A percentile compares a stretch with the other conserved stretches of the same genome.
Evolutionary conservation across 2,329 filamentous ascomycete genomes (phyloP).

Genomic region (Microthyrium microscopicum): DNA sequence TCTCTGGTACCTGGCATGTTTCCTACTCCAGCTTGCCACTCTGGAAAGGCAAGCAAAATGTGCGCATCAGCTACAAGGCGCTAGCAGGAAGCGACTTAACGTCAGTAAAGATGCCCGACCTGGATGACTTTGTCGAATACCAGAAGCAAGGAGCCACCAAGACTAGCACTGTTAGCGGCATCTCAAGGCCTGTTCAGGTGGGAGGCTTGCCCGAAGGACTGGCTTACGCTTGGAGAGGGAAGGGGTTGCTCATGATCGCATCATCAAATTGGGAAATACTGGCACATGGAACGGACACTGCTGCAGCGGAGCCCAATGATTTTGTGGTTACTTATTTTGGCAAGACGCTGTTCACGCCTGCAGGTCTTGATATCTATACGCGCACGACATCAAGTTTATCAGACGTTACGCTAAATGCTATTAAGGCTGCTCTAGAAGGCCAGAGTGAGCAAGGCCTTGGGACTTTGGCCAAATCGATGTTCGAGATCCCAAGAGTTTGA

Average conservation of each 20-base stretch:
- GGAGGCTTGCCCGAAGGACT: slow-evolving; percentile 29
- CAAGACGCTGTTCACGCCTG: slow-evolving; percentile 66
- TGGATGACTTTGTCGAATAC: slow-evolving; percentile 62
- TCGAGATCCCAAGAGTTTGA: slow-evolving; percentile 20
- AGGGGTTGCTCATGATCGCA: slow-evolving; percentile 55
- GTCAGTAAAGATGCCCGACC: slow-evolving; percentile 14
- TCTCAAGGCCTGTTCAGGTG: slow-evolving; percentile 36
- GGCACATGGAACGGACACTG: slow-evolving; percentile 48
- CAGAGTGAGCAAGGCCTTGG: slow-evolving; percentile 35
- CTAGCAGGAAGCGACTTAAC: slow-evolving; percentile 31
- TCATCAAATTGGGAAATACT: slow-evolving; percentile 67
- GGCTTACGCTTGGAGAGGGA: slow-evolving; percentile 56
- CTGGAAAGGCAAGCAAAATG: slow-evolving; percentile 68
- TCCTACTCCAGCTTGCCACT: slow-evolving; percentile 33
- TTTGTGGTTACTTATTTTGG: slow-evolving; percentile 80
- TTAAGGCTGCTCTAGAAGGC: slow-evolving; percentile 37
- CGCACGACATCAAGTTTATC: slow-evolving; percentile 44
- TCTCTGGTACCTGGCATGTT: slow-evolving; percentile 10
- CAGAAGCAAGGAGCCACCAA: slow-evolving; percentile 35
- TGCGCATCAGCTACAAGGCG: slow-evolving; percentile 57
- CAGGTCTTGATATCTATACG: slow-evolving; percentile 65
- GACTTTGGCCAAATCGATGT: slow-evolving; percentile 34
- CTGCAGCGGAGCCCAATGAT: slow-evolving; percentile 14
- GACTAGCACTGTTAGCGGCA: slow-evolving; percentile 45
- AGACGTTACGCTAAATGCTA: slow-evolving; percentile 36